Evolutionary conservation across 2,329 filamentous ascomycete genomes (phyloP), one percentile per base, ranked within the genome.

Genomic region (Juglanconis juglandina): DNA sequence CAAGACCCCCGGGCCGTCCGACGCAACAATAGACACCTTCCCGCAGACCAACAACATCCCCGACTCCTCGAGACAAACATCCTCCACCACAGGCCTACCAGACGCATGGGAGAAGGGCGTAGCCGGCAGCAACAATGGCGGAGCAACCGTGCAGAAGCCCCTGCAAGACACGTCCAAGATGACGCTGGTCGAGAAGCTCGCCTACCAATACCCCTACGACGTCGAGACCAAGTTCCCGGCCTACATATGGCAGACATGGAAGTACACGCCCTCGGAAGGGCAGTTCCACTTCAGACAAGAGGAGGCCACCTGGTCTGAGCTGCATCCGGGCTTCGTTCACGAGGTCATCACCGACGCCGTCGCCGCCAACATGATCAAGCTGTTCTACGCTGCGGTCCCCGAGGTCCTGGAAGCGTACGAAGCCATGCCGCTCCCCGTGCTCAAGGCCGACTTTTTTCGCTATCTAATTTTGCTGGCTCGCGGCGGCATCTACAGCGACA

Each of bases 191-290:
- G 89, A 84, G 78, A 96, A 95, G 77, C 85, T 99, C 60, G 88
- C 88, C 56, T 97, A 96, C 78, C 90, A 96, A 68, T 98, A 95
- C 75, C 92, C 93, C 24, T 99, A 98, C 80, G 90, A 96, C 70
- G 82, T 94, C 64, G 87, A 92, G 70, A 76, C 81, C 67, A 96
- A 94, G 74, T 98, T 98, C 74, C 95, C 95, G 3, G 93, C 92
- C 59, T 98, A 96, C 79, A 96, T 99, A 71, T 99, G 95, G 95
- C 95, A 99, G 81, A 99, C 95, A 13, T 99, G 95, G 95, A 97
- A 96, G 75, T 88, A 86, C 70, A 90, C 87, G 1, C 93, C 94
- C 0, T 84, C 87, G 1, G 89, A 91, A 30, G 81, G 85, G 54
- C 82, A 90, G 63, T 99, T 99, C 71, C 76, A 80, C 24, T 93